Percentiles rank a stretch among this genome's conserved stretches.
These are phyloP conservation scores for Pyrenopolyporus hunteri DNA, from an alignment of 495 filamentous ascomycete genomes.

Conservation along the genomic window DNA sequence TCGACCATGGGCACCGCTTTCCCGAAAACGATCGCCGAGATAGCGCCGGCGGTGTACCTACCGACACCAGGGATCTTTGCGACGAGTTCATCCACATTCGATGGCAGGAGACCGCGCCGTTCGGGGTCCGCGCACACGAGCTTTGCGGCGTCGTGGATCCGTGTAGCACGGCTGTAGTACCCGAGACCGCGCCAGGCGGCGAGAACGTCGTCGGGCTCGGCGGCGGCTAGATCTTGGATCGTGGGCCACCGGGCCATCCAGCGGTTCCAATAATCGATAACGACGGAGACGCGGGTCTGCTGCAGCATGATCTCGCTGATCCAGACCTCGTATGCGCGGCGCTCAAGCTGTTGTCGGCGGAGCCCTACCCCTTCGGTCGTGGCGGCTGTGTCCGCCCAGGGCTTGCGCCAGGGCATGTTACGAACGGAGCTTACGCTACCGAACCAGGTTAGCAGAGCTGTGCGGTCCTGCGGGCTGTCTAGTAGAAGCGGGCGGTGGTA, in stretches of 20 bases:
- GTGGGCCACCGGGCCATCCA: conserved; percentile 55
- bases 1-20: conserved; percentile 53
- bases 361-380: conserved; percentile 8
- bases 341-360: conserved; percentile 36
- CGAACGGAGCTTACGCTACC: conserved; percentile 42
- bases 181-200: conserved; percentile 51
- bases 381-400: conserved; percentile 44
- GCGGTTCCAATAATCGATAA: conserved; percentile 51
- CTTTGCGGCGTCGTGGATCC: conserved; percentile 48
- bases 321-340: conserved; percentile 57
- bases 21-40: conserved; percentile 55
- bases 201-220: conserved; percentile 47
- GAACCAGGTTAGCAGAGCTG: conserved; percentile 51
- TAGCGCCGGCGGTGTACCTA: conserved; percentile 54
- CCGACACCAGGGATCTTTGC: conserved; percentile 51
- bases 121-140: conserved; percentile 38
- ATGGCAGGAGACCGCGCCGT: conserved; percentile 44
- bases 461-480: conserved; percentile 28
- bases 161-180: conserved; percentile 52
- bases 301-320: conserved; percentile 60
- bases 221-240: conserved; percentile 45
- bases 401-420: conserved; percentile 56
- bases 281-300: conserved; percentile 55
- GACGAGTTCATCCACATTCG: conserved; percentile 39
- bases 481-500: conserved; percentile 55